Evolutionary conservation across 495 filamentous ascomycete genomes (phyloP).

Genomic region (Podospora conica): DNA sequence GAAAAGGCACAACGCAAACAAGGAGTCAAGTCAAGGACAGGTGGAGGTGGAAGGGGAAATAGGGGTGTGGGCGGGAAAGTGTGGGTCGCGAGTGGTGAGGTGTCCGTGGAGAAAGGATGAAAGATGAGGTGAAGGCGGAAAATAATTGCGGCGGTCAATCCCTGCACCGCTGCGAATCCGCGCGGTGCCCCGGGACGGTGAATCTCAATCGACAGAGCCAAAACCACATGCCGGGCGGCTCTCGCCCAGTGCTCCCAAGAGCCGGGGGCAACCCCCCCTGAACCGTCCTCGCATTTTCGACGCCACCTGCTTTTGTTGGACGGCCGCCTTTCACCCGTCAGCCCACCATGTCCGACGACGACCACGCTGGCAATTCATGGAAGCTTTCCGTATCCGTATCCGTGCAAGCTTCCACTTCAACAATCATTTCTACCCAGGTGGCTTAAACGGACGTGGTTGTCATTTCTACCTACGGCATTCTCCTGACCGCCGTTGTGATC

Average conservation of each 20-base stretch:
- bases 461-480: no score
- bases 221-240: conserved; percentile 15
- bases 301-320: neutral
- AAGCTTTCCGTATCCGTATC: no score
- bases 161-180: neutral
- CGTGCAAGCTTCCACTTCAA: neutral
- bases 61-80: conserved; percentile 2
- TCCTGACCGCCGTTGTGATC: neutral
- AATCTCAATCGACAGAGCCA: conserved; percentile 12
- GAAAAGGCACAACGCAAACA: neutral
- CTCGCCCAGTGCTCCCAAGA: conserved; percentile 2
- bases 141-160: conserved; percentile 12
- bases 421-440: neutral
- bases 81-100: neutral
- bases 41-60: neutral
- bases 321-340: neutral
- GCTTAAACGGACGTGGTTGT: no score
- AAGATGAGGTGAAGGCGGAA: conserved; percentile 9
- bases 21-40: no score
- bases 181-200: no score
- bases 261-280: neutral
- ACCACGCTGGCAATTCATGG: neutral
- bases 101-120: conserved; percentile 1
- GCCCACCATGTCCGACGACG: neutral
- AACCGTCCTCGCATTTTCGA: neutral